Percentiles rank a stretch among this genome's conserved stretches.
Conservation (phyloP, 1,284 basidiomycete species). For the Hortiboletus rubellus region DNA sequence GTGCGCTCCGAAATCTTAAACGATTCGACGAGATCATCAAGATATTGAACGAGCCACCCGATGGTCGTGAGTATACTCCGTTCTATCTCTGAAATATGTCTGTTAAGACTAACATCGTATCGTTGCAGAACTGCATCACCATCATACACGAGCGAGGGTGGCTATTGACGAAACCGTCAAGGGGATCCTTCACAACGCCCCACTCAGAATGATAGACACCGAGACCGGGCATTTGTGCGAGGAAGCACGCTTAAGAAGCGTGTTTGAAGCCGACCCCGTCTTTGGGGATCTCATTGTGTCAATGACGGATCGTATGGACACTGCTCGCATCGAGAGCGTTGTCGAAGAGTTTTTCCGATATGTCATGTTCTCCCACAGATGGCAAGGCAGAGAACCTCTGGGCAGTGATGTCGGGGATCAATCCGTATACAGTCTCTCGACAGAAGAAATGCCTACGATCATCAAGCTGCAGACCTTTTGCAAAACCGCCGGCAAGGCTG, state of each 20-base stretch:
- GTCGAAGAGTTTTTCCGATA: slow-evolving; percentile 18
- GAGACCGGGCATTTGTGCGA: slow-evolving; percentile 7
- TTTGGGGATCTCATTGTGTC: slow-evolving; percentile 4
- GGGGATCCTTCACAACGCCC: neutral
- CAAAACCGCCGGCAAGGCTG: neutral
- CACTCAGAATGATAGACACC: slow-evolving; percentile 14
- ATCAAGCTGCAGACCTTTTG: neutral
- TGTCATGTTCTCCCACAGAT: slow-evolving; percentile 24
- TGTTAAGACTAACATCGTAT: neutral
- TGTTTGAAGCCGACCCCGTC: neutral
- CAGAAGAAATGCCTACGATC: neutral
- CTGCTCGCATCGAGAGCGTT: neutral
- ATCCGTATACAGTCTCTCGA: slow-evolving; percentile 9
- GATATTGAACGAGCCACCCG: neutral
- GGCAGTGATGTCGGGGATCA: slow-evolving; percentile 3
- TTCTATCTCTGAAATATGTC: neutral
- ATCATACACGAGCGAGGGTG: neutral
- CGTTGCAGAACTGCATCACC: slow-evolving; percentile 1
- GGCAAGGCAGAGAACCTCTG: slow-evolving; percentile 17
- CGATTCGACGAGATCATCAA: neutral
- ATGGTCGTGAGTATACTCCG: neutral
- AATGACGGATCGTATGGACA: neutral
- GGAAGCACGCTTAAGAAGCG: neutral
- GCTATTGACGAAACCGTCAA: neutral
- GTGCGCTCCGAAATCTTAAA: slow-evolving; percentile 1